These are phyloP conservation scores for Hortaea werneckii DNA, from an alignment of 2,329 filamentous ascomycete genomes.

Conservation along the genomic window DNA sequence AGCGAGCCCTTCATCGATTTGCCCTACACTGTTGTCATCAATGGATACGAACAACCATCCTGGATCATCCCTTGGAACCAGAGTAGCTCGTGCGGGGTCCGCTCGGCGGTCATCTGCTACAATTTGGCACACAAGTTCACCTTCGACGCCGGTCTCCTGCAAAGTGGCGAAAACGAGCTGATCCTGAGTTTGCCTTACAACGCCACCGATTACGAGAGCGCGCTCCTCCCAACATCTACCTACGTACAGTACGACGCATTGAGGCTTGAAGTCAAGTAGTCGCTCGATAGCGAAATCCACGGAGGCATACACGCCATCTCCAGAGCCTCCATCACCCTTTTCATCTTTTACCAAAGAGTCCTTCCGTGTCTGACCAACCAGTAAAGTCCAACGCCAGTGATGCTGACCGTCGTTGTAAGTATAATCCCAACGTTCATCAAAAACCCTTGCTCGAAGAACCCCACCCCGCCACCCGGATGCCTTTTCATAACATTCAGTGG, in stretches of 20 bases:
- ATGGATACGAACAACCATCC: conserved; percentile 35
- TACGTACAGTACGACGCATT: conserved; percentile 60
- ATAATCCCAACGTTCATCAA: conserved; percentile 28
- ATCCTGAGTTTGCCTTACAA: conserved; percentile 50
- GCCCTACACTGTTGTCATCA: conserved; percentile 41
- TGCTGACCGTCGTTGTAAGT: conserved; percentile 13
- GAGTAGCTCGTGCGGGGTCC: conserved; percentile 50
- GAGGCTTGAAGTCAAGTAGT: conserved; percentile 41
- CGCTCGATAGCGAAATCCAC: neutral
- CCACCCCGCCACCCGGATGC: conserved; percentile 25
- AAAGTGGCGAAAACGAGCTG: conserved; percentile 45
- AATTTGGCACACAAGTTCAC: conserved; percentile 50
- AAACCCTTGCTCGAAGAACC: conserved; percentile 30
- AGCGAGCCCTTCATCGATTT: conserved; percentile 45
- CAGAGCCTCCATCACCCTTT: neutral
- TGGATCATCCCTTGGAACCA: conserved; percentile 51
- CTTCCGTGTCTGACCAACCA: conserved; percentile 11
- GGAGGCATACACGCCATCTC: neutral
- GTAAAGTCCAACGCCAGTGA: conserved; percentile 6
- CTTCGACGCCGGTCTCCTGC: conserved; percentile 42
- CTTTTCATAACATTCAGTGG: conserved; percentile 24
- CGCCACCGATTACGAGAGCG: conserved; percentile 49
- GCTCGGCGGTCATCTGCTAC: conserved; percentile 52
- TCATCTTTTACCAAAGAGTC: neutral
- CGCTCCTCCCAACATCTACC: conserved; percentile 43